Evolutionary conservation across 768 basidiomycete species (phyloP).

Genomic region (Lactarius quietus): DNA sequence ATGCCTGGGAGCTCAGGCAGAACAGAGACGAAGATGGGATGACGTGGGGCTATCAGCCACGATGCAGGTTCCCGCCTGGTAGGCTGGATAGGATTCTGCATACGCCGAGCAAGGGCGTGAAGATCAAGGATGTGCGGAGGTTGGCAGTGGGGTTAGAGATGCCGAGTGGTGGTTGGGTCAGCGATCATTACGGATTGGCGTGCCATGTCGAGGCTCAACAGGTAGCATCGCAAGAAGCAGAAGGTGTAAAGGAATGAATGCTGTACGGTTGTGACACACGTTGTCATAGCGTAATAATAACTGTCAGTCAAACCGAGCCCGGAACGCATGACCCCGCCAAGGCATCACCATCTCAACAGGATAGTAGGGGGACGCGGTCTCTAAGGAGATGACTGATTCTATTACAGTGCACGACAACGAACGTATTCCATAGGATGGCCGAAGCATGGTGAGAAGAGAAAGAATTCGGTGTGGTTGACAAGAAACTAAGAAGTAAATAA

Average conservation of each 20-base stretch:
- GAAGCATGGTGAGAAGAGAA: too few species aligned
- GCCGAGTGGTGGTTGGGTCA: constrained; percentile 45
- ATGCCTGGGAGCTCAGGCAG: constrained; percentile 51
- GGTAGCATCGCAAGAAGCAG: not conserved
- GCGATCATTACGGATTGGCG: constrained; percentile 65
- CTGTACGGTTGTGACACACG: not conserved
- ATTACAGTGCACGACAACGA: not conserved
- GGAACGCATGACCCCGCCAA: not conserved
- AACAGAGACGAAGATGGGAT: constrained; percentile 44
- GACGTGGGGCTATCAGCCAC: constrained; percentile 73
- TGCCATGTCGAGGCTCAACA: constrained; percentile 35
- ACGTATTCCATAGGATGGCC: not conserved
- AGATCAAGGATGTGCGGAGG: constrained; percentile 49
- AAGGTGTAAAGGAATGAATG: not conserved
- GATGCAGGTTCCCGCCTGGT: constrained; percentile 43
- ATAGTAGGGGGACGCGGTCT: not conserved
- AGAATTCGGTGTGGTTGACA: too few species aligned
- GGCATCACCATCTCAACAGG: not conserved
- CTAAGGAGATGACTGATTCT: not conserved
- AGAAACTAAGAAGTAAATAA: not conserved
- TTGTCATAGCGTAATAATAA: not conserved
- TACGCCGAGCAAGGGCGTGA: constrained; percentile 45
- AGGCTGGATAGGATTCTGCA: constrained; percentile 69
- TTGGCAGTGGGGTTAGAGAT: constrained; percentile 56
- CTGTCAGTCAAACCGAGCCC: not conserved